Percentiles rank a stretch among this genome's conserved stretches.
Evolutionary conservation across 1,284 basidiomycete genomes (phyloP).

Genomic region (Uromyces viciae-fabae): DNA sequence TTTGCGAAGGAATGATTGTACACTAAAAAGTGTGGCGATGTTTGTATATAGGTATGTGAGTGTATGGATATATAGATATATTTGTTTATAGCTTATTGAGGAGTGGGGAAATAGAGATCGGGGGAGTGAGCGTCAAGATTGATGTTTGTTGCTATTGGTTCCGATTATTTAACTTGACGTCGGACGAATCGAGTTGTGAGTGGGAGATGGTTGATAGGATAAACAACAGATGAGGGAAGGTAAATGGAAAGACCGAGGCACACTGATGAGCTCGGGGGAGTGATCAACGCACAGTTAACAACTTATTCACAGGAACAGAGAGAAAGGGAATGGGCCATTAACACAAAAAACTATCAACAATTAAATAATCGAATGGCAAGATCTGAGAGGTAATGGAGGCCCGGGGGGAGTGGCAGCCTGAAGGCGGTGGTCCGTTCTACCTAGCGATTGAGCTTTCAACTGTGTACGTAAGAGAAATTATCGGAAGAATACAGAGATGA

Average conservation of each 20-base stretch:
- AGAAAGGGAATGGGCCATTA: neutral
- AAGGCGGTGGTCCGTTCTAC: neutral
- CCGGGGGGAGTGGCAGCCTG: neutral
- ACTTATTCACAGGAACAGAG: conserved; percentile 23
- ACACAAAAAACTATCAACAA: neutral
- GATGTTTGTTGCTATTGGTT: conserved; percentile 32
- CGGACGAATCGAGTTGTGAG: conserved; percentile 26
- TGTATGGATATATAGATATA: neutral
- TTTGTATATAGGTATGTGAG: conserved; percentile 3
- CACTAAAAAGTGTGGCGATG: neutral
- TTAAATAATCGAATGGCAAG: neutral
- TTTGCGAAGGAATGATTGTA: neutral
- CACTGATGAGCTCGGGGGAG: neutral
- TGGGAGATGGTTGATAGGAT: neutral
- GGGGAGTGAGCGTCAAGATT: conserved; percentile 22
- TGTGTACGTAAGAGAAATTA: neutral
- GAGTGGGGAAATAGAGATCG: neutral
- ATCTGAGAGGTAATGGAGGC: neutral
- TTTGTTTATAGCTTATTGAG: too few species aligned
- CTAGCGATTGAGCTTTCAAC: conserved; percentile 1
- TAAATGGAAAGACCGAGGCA: conserved; percentile 17
- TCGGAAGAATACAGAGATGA: conserved; percentile 23
- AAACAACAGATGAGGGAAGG: neutral
- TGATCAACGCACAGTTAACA: conserved; percentile 27
- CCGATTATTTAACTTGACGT: conserved; percentile 19